A percentile compares a stretch with the other conserved stretches of the same genome.
Conservation (phyloP, 176 grass and related monocot species). For the Musa troglodytarum region DNA sequence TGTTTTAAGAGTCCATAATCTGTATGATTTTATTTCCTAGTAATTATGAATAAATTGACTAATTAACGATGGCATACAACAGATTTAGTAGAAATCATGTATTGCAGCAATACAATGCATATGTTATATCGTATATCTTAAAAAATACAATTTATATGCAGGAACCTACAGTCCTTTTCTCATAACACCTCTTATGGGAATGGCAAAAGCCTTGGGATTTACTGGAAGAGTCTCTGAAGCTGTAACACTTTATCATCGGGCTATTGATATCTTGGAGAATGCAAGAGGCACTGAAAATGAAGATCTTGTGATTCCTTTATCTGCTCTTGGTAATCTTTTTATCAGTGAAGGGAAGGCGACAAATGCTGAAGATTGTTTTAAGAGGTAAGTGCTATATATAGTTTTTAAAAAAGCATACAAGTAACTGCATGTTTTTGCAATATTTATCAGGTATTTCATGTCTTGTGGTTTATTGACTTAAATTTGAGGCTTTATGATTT, state of each 20-base stretch:
- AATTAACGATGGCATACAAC: too few relatives aligned
- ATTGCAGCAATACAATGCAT: too few relatives aligned
- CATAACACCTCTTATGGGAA: constrained; percentile 32
- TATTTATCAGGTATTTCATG: background rate
- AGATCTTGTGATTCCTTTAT: constrained; percentile 27
- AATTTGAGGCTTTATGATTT: too few relatives aligned
- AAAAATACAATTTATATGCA: background rate
- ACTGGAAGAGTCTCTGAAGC: constrained; percentile 26
- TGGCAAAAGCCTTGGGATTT: constrained; percentile 31
- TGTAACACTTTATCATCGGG: constrained; percentile 28
- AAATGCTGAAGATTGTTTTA: constrained; percentile 28
- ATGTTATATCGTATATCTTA: background rate
- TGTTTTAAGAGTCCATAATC: too few relatives aligned
- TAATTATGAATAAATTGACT: too few relatives aligned
- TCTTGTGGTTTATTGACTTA: background rate
- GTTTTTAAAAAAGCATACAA: background rate
- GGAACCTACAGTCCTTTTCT: constrained; percentile 26
- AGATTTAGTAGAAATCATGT: too few relatives aligned
- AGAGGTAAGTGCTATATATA: constrained; percentile 8
- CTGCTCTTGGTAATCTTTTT: constrained; percentile 28
- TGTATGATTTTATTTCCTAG: too few relatives aligned
- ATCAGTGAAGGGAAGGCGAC: constrained; percentile 25
- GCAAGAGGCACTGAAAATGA: constrained; percentile 19
- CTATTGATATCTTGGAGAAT: constrained; percentile 33
- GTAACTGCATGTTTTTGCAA: background rate